These are phyloP conservation scores for Neofusicoccum ribis DNA, from an alignment of 2,329 filamentous ascomycete genomes.

Conservation along the genomic window DNA sequence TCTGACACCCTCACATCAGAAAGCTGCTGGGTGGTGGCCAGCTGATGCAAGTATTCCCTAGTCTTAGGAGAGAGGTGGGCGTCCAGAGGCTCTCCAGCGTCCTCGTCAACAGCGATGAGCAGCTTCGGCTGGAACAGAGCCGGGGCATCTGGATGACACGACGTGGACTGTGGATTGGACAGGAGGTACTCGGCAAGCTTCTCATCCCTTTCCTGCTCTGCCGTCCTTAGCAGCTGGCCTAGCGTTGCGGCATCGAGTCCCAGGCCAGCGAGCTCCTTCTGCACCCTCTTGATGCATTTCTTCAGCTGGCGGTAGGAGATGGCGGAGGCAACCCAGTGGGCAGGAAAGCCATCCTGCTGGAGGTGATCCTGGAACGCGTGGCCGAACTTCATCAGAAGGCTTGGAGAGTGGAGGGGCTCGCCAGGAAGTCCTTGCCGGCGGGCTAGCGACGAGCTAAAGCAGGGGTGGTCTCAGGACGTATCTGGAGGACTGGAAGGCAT, in stretches of 20 bases:
- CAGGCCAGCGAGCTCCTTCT: slow-evolving; percentile 66
- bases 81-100: slow-evolving; percentile 67
- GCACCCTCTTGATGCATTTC: slow-evolving; percentile 82
- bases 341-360: slow-evolving; percentile 71
- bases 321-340: slow-evolving; percentile 69
- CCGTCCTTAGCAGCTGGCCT: slow-evolving; percentile 56
- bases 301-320: slow-evolving; percentile 85
- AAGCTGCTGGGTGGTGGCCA: slow-evolving; percentile 46
- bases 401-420: not conserved
- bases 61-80: slow-evolving; percentile 68
- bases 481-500: not conserved
- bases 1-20: not conserved
- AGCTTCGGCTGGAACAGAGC: slow-evolving; percentile 63
- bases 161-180: not conserved
- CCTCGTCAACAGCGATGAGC: slow-evolving; percentile 67
- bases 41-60: slow-evolving; percentile 61
- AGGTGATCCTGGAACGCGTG: slow-evolving; percentile 73
- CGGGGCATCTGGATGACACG: not conserved
- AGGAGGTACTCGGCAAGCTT: slow-evolving; percentile 14
- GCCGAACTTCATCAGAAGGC: slow-evolving; percentile 78
- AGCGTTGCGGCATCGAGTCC: slow-evolving; percentile 74
- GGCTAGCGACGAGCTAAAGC: not conserved
- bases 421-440: not conserved
- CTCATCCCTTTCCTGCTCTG: slow-evolving; percentile 23
- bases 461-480: not conserved